These are phyloP conservation scores for Rhododendron molle DNA, from an alignment of 148 eudicot genomes.

Conservation along the genomic window DNA sequence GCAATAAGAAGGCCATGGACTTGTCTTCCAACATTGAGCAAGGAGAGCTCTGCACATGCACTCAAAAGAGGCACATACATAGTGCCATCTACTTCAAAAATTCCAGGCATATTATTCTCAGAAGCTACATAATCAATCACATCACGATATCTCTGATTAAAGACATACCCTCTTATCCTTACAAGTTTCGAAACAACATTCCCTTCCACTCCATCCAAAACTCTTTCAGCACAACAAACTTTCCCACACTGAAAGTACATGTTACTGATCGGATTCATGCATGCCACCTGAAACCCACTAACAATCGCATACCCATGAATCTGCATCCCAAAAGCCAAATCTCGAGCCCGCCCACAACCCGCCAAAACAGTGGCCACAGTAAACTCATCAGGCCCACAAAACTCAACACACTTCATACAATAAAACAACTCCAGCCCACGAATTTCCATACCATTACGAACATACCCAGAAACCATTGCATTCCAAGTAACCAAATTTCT, in stretches of 20 bases:
- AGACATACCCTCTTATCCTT: conserved; percentile 29
- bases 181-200: conserved; percentile 18
- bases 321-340: conserved; percentile 24
- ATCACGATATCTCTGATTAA: conserved; percentile 19
- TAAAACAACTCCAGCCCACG: conserved; percentile 25
- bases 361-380: conserved; percentile 20
- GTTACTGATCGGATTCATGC: conserved; percentile 16
- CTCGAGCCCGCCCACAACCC: conserved; percentile 18
- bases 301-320: conserved; percentile 25
- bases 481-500: conserved; percentile 37
- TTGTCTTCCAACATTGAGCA: conserved; percentile 29
- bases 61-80: conserved; percentile 24
- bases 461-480: conserved; percentile 33
- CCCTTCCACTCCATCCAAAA: conserved; percentile 15
- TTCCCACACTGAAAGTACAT: conserved; percentile 33
- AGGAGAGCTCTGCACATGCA: conserved; percentile 21
- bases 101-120: conserved; percentile 2
- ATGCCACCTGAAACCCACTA: conserved; percentile 20
- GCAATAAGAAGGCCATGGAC: conserved; percentile 23
- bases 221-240: conserved; percentile 19
- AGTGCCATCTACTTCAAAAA: conserved; percentile 25
- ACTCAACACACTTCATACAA: conserved; percentile 25
- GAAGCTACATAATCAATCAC: conserved; percentile 14
- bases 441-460: conserved; percentile 19
- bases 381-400: conserved; percentile 22